phyloP scores from a whole-genome alignment of 768 basidiomycete genomes.

The Leccinum broughii region DNA sequence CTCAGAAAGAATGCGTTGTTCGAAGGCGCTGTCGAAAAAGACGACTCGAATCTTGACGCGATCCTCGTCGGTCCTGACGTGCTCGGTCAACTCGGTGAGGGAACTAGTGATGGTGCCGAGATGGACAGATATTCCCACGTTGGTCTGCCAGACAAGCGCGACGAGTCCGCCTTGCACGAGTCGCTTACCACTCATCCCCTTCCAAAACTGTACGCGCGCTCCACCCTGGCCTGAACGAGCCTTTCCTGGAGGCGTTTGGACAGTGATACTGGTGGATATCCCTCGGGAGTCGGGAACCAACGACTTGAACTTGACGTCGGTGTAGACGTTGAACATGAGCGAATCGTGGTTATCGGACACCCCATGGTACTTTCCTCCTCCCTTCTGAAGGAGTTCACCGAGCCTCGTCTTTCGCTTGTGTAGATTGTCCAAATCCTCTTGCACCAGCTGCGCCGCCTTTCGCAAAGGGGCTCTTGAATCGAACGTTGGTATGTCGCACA shows the following conservation, averaged over 20 bases:
- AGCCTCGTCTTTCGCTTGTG: slow-evolving; percentile 38
- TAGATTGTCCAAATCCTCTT: slow-evolving; percentile 41
- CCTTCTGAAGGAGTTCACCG: slow-evolving; percentile 44
- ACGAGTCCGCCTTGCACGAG: slow-evolving; percentile 64
- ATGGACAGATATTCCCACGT: slow-evolving; percentile 40
- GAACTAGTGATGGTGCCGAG: slow-evolving; percentile 54
- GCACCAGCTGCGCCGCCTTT: slow-evolving; percentile 48
- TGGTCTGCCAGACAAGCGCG: slow-evolving; percentile 52
- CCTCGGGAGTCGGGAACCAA: slow-evolving; percentile 53
- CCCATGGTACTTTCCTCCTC: slow-evolving; percentile 62
- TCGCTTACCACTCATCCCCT: slow-evolving; percentile 56
- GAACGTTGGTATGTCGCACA: background rate
- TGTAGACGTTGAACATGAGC: slow-evolving; percentile 64
- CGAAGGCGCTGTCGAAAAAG: slow-evolving; percentile 64
- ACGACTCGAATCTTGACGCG: slow-evolving; percentile 49
- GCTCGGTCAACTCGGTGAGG: slow-evolving; percentile 45
- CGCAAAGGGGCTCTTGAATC: slow-evolving; percentile 51
- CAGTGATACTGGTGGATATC: slow-evolving; percentile 45
- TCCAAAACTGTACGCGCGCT: slow-evolving; percentile 58
- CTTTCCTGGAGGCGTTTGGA: slow-evolving; percentile 57
- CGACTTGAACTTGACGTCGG: slow-evolving; percentile 48
- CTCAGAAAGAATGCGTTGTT: slow-evolving; percentile 47
- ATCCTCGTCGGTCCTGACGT: slow-evolving; percentile 35
- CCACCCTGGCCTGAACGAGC: slow-evolving; percentile 43
- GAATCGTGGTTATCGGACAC: slow-evolving; percentile 42